Percentiles rank a stretch among this genome's conserved stretches.
These are phyloP conservation scores for Penicillium concentricum DNA, from an alignment of 2,329 filamentous ascomycete genomes.

Conservation along the genomic window DNA sequence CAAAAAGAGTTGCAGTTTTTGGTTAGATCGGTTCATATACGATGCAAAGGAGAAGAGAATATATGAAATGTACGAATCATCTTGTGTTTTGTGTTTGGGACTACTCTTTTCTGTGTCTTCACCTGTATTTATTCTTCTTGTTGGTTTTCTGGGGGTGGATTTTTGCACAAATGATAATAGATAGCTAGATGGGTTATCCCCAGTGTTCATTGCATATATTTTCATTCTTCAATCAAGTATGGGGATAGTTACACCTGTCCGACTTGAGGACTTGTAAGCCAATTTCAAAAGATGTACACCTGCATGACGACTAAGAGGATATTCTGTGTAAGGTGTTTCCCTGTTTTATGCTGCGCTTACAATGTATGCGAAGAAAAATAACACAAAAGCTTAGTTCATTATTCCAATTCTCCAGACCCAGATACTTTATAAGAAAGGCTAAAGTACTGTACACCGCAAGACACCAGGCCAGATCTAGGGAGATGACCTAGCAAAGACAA, in stretches of 20 bases:
- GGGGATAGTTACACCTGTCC: neutral
- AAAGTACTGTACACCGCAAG: conserved; percentile 23
- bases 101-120: neutral
- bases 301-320: neutral
- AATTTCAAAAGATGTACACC: neutral
- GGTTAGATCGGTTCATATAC: neutral
- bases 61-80: neutral
- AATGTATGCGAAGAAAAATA: neutral
- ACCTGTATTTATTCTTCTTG: too few species aligned
- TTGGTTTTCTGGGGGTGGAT: neutral
- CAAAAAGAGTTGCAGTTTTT: neutral
- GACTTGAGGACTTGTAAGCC: neutral
- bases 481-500: conserved; percentile 5
- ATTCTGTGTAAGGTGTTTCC: neutral
- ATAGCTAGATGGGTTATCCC: neutral
- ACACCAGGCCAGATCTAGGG: conserved; percentile 17
- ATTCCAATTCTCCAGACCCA: conserved; percentile 15
- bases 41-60: neutral
- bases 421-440: conserved; percentile 12
- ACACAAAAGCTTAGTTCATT: neutral
- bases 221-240: neutral
- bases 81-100: neutral
- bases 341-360: too few species aligned
- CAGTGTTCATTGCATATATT: neutral
- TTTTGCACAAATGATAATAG: conserved; percentile 1